These are phyloP conservation scores for Strigomonas culicis DNA, from an alignment of 208 protist genomes.

Conservation along the genomic window DNA sequence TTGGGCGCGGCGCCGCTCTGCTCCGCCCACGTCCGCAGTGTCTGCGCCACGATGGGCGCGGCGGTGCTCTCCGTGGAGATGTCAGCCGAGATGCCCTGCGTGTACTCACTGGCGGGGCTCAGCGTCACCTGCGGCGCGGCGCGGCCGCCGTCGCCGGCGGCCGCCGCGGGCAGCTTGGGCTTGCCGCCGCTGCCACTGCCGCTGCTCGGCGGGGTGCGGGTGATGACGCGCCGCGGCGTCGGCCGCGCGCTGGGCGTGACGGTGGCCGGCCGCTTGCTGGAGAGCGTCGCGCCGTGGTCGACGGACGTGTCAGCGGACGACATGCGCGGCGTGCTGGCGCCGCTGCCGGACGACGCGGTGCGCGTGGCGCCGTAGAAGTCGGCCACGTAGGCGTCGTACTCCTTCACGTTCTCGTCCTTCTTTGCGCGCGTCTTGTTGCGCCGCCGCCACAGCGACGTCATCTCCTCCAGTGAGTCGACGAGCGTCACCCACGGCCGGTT, in stretches of 20 bases:
- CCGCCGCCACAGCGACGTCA: constrained; percentile 50
- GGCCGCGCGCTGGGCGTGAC: constrained; percentile 76
- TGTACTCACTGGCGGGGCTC: constrained; percentile 37
- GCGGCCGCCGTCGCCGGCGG: background rate
- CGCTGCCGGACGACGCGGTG: constrained; percentile 12
- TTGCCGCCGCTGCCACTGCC: constrained; percentile 15
- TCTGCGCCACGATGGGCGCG: background rate
- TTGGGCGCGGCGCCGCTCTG: constrained; percentile 5
- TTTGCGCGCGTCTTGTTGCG: constrained; percentile 21
- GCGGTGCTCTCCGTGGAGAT: constrained; percentile 34
- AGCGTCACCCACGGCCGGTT: constrained; percentile 66
- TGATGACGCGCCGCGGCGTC: constrained; percentile 64
- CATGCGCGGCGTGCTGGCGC: constrained; percentile 15
- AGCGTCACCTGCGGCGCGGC: constrained; percentile 36
- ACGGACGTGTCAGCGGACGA: constrained; percentile 17
- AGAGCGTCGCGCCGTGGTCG: background rate
- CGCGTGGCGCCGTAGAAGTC: constrained; percentile 4
- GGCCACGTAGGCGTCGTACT: constrained; percentile 5
- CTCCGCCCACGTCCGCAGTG: constrained; percentile 4
- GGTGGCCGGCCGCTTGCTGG: constrained; percentile 11
- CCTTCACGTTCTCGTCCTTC: constrained; percentile 6
- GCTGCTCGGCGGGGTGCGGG: constrained; percentile 30
- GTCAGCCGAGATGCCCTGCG: constrained; percentile 43
- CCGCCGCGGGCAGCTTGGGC: background rate
- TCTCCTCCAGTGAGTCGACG: constrained; percentile 61